Evolutionary conservation across 768 basidiomycete species (phyloP).

Genomic region (Lactarius pseudohatsudake): DNA sequence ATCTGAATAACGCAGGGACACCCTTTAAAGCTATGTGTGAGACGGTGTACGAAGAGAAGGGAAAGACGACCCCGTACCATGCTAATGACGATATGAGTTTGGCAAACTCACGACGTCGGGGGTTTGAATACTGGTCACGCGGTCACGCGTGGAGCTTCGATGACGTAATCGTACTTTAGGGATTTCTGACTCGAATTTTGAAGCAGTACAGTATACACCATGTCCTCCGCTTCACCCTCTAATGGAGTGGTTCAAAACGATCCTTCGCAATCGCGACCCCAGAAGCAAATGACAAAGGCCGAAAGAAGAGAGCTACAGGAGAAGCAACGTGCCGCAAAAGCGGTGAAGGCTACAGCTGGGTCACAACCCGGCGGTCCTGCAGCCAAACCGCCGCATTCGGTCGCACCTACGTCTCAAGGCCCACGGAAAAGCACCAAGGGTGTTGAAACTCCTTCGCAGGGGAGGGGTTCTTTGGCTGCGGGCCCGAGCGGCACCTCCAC

Average conservation of each 20-base stretch:
- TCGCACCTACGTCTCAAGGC: conserved; percentile 5
- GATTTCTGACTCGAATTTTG: neutral
- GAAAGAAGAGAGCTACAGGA: conserved; percentile 33
- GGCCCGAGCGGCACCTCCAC: conserved; percentile 25
- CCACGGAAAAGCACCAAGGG: conserved; percentile 17
- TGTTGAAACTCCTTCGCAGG: conserved; percentile 30
- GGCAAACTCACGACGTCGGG: neutral
- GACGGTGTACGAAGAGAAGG: neutral
- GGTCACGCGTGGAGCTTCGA: neutral
- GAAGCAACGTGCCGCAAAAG: conserved; percentile 30
- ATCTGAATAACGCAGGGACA: conserved; percentile 97
- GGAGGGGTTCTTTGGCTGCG: conserved; percentile 13
- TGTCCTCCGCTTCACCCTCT: conserved; percentile 13
- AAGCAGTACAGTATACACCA: neutral
- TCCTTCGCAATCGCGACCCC: conserved; percentile 11
- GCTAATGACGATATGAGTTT: neutral
- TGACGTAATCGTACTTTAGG: neutral
- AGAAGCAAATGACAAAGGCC: conserved; percentile 39
- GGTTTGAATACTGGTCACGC: neutral
- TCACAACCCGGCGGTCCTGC: conserved; percentile 2
- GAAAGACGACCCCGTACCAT: conserved; percentile 12
- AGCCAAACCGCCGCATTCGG: conserved; percentile 16
- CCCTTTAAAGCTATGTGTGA: conserved; percentile 51
- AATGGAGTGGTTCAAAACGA: conserved; percentile 13
- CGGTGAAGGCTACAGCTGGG: conserved; percentile 8